These are phyloP conservation scores for Fusarium sp. DNA, from an alignment of 2,329 filamentous ascomycete species.

Conservation along the genomic window DNA sequence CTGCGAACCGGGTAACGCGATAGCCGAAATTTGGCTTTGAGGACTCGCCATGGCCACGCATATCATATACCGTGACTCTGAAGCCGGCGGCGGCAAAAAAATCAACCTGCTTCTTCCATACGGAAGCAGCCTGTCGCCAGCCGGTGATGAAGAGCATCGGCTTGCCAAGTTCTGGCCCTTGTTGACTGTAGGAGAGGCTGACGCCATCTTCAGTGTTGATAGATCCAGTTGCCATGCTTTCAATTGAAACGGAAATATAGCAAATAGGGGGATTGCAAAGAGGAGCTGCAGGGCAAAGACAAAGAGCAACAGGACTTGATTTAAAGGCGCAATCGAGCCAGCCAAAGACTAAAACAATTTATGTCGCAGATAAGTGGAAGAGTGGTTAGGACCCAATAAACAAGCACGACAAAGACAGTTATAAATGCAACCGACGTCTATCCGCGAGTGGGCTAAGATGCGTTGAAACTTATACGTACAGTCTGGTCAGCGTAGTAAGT, in stretches of 20 bases:
- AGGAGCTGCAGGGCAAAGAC: neutral
- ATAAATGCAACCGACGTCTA: no score
- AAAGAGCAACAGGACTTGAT: neutral
- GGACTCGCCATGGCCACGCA: slow-evolving; percentile 9
- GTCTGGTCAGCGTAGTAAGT: no score
- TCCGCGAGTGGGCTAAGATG: no score
- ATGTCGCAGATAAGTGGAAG: no score
- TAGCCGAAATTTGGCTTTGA: slow-evolving; percentile 1
- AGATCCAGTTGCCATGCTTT: neutral
- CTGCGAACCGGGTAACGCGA: neutral
- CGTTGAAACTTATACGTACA: no score
- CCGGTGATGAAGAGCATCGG: neutral
- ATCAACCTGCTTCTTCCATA: neutral
- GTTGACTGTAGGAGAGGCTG: neutral
- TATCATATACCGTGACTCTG: slow-evolving; percentile 5
- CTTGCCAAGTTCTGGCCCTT: neutral
- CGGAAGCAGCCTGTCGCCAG: neutral
- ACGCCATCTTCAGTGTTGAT: neutral
- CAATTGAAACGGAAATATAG: neutral
- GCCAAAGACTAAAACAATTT: no score
- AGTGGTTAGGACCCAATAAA: no score
- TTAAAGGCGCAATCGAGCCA: neutral
- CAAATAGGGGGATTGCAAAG: neutral
- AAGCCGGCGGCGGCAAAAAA: neutral
- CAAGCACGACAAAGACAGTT: no score